Evolutionary conservation across 192 early-diverging fungal species (phyloP).

Genomic region (Umbelopsis isabellina): DNA sequence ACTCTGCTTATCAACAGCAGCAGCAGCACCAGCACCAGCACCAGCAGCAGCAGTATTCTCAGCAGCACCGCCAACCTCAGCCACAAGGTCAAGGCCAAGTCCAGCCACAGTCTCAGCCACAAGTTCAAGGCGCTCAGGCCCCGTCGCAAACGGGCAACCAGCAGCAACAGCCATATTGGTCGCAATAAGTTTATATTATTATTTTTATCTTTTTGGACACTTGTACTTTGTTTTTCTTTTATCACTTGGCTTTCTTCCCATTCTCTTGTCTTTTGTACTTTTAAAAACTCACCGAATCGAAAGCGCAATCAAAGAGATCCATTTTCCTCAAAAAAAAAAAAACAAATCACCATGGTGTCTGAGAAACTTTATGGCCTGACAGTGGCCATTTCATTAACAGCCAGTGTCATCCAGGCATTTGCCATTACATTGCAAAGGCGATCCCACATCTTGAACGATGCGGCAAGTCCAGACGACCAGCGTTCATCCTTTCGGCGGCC

Average conservation of each 20-base stretch:
- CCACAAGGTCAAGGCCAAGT: constrained; percentile 28
- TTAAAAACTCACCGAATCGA: not conserved
- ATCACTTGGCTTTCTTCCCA: not conserved
- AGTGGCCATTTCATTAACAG: constrained; percentile 56
- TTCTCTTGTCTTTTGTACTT: not conserved
- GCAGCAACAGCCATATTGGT: constrained; percentile 39
- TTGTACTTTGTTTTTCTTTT: constrained; percentile 47
- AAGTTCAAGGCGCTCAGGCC: constrained; percentile 24
- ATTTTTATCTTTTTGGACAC: constrained; percentile 42
- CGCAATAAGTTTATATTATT: constrained; percentile 15
- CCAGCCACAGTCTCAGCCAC: constrained; percentile 25
- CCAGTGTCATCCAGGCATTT: constrained; percentile 72
- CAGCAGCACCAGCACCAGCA: not conserved
- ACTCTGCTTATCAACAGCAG: not conserved
- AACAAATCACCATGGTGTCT: not conserved
- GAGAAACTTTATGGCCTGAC: constrained; percentile 47
- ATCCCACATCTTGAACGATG: constrained; percentile 58
- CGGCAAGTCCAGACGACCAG: constrained; percentile 43
- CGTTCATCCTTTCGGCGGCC: constrained; percentile 52
- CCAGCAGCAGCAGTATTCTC: not conserved
- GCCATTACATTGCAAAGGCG: constrained; percentile 76
- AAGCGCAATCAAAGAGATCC: constrained; percentile 7
- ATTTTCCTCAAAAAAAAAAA: not conserved
- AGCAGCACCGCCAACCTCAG: constrained; percentile 14
- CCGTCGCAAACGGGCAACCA: constrained; percentile 28